These are phyloP conservation scores for Massarina eburnea DNA, from an alignment of 2,329 filamentous ascomycete genomes.

Conservation along the genomic window DNA sequence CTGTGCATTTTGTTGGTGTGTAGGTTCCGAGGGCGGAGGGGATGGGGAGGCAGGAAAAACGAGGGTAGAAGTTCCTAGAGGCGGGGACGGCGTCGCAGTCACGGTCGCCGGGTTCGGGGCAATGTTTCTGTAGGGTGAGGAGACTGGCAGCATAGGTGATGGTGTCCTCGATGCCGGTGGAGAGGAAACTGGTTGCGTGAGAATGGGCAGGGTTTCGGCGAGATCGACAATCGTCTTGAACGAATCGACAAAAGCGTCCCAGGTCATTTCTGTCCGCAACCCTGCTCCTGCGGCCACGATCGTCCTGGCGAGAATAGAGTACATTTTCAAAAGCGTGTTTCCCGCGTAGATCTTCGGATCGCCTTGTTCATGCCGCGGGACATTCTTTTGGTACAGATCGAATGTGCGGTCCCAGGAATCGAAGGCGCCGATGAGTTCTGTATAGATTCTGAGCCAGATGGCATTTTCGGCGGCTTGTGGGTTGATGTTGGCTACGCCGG, in stretches of 20 bases:
- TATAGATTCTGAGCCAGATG: slow-evolving; percentile 20
- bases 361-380: slow-evolving; percentile 16
- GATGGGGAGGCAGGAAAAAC: slow-evolving; percentile 9
- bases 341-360: slow-evolving; percentile 29
- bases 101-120: slow-evolving; percentile 18
- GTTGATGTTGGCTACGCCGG: slow-evolving; percentile 22
- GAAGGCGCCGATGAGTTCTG: slow-evolving; percentile 18
- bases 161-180: slow-evolving; percentile 11
- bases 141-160: slow-evolving; percentile 7
- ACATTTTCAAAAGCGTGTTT: slow-evolving; percentile 27
- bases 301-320: slow-evolving; percentile 21
- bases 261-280: slow-evolving; percentile 20
- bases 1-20: slow-evolving; percentile 1
- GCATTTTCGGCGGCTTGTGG: slow-evolving; percentile 20
- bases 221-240: slow-evolving; percentile 31
- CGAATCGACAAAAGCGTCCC: slow-evolving; percentile 23
- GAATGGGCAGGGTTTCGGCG: slow-evolving; percentile 25
- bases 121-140: slow-evolving; percentile 15
- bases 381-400: slow-evolving; percentile 18
- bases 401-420: slow-evolving; percentile 24
- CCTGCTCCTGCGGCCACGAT: slow-evolving; percentile 20
- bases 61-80: slow-evolving; percentile 11
- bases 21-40: slow-evolving; percentile 1
- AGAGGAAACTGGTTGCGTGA: slow-evolving; percentile 10
- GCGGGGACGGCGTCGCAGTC: slow-evolving; percentile 11